Conservation (phyloP, 192 early-diverging fungal species). For the Coemansia sp. region DNA sequence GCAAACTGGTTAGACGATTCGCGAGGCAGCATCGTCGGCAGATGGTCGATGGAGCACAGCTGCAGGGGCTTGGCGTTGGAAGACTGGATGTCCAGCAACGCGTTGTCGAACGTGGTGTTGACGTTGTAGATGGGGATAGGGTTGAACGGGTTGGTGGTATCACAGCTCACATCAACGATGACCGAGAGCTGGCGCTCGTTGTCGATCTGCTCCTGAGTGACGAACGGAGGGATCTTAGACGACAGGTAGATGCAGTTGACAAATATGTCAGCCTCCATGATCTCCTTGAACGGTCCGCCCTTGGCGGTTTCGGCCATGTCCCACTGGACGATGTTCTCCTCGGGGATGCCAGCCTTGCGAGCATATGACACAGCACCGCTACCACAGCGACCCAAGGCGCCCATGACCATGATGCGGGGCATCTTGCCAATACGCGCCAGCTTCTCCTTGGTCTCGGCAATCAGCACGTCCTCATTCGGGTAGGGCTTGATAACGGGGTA, state of each 20-base stretch:
- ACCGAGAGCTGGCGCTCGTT: slow-evolving; percentile 73
- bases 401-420: slow-evolving; percentile 96
- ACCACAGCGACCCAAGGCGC: slow-evolving; percentile 95
- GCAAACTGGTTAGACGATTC: slow-evolving; percentile 91
- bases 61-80: slow-evolving; percentile 71
- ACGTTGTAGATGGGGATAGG: slow-evolving; percentile 93
- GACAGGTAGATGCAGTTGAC: slow-evolving; percentile 99
- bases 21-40: slow-evolving; percentile 92
- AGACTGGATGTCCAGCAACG: slow-evolving; percentile 68
- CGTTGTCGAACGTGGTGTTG: slow-evolving; percentile 95
- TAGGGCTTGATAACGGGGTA: slow-evolving; percentile 84
- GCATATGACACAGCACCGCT: slow-evolving; percentile 86
- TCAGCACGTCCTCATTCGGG: slow-evolving; percentile 80
- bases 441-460: slow-evolving; percentile 68
- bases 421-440: slow-evolving; percentile 62
- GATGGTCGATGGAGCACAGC: slow-evolving; percentile 95
- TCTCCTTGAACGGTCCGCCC: slow-evolving; percentile 93
- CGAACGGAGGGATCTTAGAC: slow-evolving; percentile 90
- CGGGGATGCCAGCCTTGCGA: slow-evolving; percentile 79
- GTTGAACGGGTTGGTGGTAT: slow-evolving; percentile 97
- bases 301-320: slow-evolving; percentile 91
- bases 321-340: slow-evolving; percentile 90
- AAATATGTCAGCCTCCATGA: slow-evolving; percentile 88
- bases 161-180: slow-evolving; percentile 93
- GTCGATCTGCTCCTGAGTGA: slow-evolving; percentile 82